Evolutionary conservation across 202 grass and related monocot genomes (phyloP).

Genomic region (Zizania palustris): DNA sequence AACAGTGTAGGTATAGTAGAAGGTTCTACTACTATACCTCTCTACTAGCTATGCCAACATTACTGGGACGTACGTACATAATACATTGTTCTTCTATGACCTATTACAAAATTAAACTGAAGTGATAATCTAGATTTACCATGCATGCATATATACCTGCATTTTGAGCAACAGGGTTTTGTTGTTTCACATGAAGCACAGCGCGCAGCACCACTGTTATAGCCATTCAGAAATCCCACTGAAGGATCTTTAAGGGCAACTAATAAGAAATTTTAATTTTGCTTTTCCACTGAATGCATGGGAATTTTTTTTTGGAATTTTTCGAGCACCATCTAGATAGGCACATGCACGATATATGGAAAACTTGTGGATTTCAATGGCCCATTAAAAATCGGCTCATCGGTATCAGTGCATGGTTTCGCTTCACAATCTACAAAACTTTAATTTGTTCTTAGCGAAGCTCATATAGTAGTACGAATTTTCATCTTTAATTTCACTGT

Average conservation of each 20-base stretch:
- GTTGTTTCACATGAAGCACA: neutral
- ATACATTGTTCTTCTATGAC: neutral
- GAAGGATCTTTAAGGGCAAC: neutral
- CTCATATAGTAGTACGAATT: neutral
- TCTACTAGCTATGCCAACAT: too few species aligned
- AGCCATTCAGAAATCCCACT: neutral
- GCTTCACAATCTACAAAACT: neutral
- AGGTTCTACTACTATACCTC: too few species aligned
- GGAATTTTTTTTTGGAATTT: neutral
- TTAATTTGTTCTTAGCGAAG: neutral
- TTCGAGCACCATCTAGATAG: too few species aligned
- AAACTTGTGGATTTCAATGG: neutral
- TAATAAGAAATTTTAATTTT: neutral
- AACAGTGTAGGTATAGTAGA: neutral
- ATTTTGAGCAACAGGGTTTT: neutral
- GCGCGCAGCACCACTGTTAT: neutral
- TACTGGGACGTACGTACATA: too few species aligned
- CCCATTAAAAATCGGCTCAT: neutral
- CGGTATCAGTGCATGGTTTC: neutral
- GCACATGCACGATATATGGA: too few species aligned
- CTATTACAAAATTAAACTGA: too few species aligned
- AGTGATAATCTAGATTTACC: neutral
- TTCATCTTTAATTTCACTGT: neutral
- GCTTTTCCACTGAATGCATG: neutral
- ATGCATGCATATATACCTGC: neutral